Evolutionary conservation across 2,329 filamentous ascomycete genomes (phyloP), one percentile per base, ranked within the genome.

Genomic region (Aspergillus cejpii): DNA sequence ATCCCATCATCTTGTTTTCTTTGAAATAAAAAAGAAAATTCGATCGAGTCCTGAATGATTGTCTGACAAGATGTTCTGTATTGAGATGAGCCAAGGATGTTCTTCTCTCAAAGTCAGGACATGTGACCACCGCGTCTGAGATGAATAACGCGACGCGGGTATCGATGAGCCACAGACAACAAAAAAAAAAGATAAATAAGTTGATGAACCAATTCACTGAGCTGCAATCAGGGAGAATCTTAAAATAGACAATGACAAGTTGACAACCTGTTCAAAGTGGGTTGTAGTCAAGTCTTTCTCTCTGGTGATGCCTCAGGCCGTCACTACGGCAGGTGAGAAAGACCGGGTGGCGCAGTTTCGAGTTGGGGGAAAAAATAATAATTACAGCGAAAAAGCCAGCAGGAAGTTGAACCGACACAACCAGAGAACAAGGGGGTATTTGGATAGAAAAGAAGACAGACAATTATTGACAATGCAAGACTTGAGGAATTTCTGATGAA

Each of bases 1-100:
- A 65, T 41, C 58, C 59, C 62, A 65, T 65, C 62, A 65, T 65
- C 39, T 58, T 64, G 37, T 27, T 41, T 45, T 39, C 33, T 37
- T 40, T 43, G 45, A 27, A 37, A 43, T 40, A n/a, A n/a, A n/a
- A n/a, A n/a, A n/a, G n/a, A n/a, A n/a, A n/a, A n/a, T n/a, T n/a
- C n/a, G 37, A n/a, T 12, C 26, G n/a, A 37, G n/a, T 14, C 17
- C 5, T 15, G 34, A 11, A 19, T 15, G 7, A 5, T 20, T 11
- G 34, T 14, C 26, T 11, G 39, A 19, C 15, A 15, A 5, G n/a
- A 11, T 39, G n/a, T 27, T 27, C 6, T 34, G 31, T 15, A 20
- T 15, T 14, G 28, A 10, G n/a, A 31, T 31, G 31, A 20, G 31
- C 17, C 29, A 26, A 33, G 6, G 33, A 27, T 27, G 33, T n/a